phyloP scores from a whole-genome alignment of 306 rosid genomes.

The Acacia melanoxylon region DNA sequence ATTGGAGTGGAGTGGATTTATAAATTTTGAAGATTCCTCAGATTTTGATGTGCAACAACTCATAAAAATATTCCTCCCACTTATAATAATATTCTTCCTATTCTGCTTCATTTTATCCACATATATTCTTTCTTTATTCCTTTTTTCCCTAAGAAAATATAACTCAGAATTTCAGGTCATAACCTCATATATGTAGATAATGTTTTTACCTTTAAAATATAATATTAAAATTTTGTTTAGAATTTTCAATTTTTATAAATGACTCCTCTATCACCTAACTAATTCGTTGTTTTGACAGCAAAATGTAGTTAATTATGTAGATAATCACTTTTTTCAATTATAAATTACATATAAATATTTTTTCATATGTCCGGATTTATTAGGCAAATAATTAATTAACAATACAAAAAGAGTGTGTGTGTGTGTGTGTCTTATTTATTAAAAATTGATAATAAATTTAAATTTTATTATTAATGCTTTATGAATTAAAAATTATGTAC shows the following conservation, averaged over 20 bases:
- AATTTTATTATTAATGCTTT: too few species aligned
- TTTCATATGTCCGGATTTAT: not conserved
- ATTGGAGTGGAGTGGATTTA: conserved; percentile 33
- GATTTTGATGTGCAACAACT: conserved; percentile 13
- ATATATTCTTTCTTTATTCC: not conserved
- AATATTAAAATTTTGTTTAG: not conserved
- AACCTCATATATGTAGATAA: not conserved
- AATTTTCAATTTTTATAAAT: not conserved
- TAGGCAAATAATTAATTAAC: not conserved
- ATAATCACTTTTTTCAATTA: not conserved
- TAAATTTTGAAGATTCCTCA: conserved; percentile 17
- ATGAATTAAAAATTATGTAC: too few species aligned
- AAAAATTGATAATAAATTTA: not conserved
- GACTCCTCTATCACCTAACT: not conserved
- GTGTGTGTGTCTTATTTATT: too few species aligned
- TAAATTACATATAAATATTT: too few species aligned
- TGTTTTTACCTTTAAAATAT: not conserved
- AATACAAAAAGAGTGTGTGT: too few species aligned
- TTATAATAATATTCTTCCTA: not conserved
- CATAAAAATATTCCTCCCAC: not conserved
- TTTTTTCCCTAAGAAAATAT: not conserved
- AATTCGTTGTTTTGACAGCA: too few species aligned
- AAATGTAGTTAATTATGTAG: not conserved
- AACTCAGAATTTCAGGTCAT: not conserved
- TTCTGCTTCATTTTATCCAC: not conserved